Percentiles rank a stretch among this genome's conserved stretches.
These are phyloP conservation scores for Sclerotinia borealis DNA, from an alignment of 2,329 filamentous ascomycete species.

Conservation along the genomic window DNA sequence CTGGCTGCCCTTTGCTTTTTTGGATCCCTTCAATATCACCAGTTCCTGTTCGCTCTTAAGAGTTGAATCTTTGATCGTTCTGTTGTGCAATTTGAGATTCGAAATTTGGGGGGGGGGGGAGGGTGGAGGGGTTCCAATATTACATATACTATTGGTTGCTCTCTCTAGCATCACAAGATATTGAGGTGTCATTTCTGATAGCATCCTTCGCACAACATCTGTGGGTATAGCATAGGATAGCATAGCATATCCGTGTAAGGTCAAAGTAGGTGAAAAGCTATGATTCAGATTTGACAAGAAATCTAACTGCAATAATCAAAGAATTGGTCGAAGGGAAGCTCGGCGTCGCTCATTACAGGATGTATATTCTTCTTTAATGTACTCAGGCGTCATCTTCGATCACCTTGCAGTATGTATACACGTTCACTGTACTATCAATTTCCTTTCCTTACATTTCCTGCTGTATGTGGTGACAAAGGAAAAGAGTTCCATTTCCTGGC, in stretches of 20 bases:
- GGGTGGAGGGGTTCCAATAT: background rate
- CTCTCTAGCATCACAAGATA: background rate
- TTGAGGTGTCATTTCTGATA: background rate
- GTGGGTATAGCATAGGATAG: background rate
- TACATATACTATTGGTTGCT: background rate
- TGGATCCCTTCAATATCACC: background rate
- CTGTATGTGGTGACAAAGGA: background rate
- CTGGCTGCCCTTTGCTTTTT: constrained; percentile 23
- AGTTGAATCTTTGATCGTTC: background rate
- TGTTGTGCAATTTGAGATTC: background rate
- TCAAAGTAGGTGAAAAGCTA: background rate
- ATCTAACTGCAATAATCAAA: background rate
- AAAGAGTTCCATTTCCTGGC: background rate
- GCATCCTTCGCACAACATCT: background rate
- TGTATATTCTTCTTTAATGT: constrained; percentile 4
- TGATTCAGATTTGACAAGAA: background rate
- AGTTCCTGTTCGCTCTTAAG: background rate
- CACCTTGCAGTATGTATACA: background rate
- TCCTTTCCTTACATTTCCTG: background rate
- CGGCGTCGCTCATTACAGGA: constrained; percentile 7
- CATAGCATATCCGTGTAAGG: constrained; percentile 4
- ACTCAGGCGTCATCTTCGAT: constrained; percentile 8
- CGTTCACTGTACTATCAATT: background rate
- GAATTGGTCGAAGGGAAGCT: constrained; percentile 3
- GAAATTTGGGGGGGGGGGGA: background rate